These are phyloP conservation scores for Crithidia sp. DNA, from an alignment of 208 protist species.

Conservation along the genomic window DNA sequence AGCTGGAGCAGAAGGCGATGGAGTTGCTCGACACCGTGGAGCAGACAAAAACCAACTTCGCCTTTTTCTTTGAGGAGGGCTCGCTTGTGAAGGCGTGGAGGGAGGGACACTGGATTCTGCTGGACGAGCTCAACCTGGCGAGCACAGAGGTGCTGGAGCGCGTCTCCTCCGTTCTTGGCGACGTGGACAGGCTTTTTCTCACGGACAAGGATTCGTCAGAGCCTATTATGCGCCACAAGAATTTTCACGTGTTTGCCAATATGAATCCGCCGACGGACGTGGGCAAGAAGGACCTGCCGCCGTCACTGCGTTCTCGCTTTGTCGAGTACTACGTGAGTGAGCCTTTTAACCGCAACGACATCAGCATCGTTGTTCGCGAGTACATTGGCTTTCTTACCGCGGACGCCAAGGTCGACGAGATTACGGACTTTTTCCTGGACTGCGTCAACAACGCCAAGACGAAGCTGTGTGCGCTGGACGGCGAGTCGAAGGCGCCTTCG, in stretches of 20 bases:
- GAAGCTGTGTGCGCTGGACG: constrained; percentile 92
- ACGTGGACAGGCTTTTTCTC: constrained; percentile 85
- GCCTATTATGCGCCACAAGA: constrained; percentile 91
- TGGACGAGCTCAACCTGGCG: constrained; percentile 99
- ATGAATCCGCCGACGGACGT: constrained; percentile 99
- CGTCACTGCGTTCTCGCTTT: constrained; percentile 95
- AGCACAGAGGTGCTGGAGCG: constrained; percentile 97
- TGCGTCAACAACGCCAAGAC: constrained; percentile 84
- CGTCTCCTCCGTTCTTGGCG: constrained; percentile 95
- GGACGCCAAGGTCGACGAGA: constrained; percentile 86
- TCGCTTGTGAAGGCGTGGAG: constrained; percentile 96
- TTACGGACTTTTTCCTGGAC: constrained; percentile 96
- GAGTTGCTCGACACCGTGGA: constrained; percentile 67
- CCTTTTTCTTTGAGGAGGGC: constrained; percentile 99
- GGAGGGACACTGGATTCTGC: constrained; percentile 98
- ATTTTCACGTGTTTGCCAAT: constrained; percentile 99
- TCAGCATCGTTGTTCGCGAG: constrained; percentile 92
- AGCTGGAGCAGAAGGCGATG: constrained; percentile 48
- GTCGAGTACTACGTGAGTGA: constrained; percentile 99
- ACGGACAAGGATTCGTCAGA: constrained; percentile 74
- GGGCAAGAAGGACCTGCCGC: constrained; percentile 99
- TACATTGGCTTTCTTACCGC: constrained; percentile 87
- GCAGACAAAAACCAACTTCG: constrained; percentile 84
- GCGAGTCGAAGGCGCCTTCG: constrained; percentile 93
- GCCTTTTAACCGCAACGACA: constrained; percentile 93